Conservation (phyloP, 2,329 filamentous ascomycete species). For the Onygenales sp. region DNA sequence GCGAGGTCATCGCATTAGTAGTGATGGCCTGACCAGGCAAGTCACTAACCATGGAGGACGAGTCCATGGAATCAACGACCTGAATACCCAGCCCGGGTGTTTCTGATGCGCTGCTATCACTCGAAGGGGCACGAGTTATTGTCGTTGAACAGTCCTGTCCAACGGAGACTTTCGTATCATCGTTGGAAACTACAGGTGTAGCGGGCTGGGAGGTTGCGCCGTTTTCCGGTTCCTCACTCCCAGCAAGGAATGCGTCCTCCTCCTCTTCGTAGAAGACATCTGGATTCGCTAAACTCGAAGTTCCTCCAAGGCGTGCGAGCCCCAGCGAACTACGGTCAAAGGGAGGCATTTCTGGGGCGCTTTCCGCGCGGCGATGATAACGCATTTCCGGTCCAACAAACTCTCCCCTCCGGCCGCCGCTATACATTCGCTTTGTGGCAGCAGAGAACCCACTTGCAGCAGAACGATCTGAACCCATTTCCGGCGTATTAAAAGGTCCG, state of each 20-base stretch:
- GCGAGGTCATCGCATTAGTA: slow-evolving; percentile 5
- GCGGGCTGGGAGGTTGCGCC: neutral
- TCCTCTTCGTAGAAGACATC: slow-evolving; percentile 44
- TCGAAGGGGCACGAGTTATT: neutral
- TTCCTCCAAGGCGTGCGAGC: slow-evolving; percentile 28
- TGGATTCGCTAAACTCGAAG: slow-evolving; percentile 29
- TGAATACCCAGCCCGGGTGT: slow-evolving; percentile 12
- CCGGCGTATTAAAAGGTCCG: slow-evolving; percentile 74
- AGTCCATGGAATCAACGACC: slow-evolving; percentile 8
- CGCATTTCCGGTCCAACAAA: slow-evolving; percentile 40
- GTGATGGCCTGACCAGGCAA: slow-evolving; percentile 1
- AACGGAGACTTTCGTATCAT: neutral
- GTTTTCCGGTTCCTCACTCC: slow-evolving; percentile 3
- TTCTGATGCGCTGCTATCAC: neutral
- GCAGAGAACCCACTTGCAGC: slow-evolving; percentile 29
- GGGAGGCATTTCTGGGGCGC: slow-evolving; percentile 40
- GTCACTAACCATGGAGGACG: slow-evolving; percentile 1
- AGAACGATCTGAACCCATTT: slow-evolving; percentile 25
- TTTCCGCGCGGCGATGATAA: slow-evolving; percentile 41
- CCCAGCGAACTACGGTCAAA: slow-evolving; percentile 35
- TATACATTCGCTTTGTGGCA: slow-evolving; percentile 38
- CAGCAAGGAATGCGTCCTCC: slow-evolving; percentile 39
- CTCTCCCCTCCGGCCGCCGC: slow-evolving; percentile 37
- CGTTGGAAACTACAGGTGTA: neutral
- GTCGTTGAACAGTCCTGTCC: neutral